Evolutionary conservation across 495 filamentous ascomycete species (phyloP), one percentile per base, ranked within the genome.

Genomic region (Aspergillus avenaceus): DNA sequence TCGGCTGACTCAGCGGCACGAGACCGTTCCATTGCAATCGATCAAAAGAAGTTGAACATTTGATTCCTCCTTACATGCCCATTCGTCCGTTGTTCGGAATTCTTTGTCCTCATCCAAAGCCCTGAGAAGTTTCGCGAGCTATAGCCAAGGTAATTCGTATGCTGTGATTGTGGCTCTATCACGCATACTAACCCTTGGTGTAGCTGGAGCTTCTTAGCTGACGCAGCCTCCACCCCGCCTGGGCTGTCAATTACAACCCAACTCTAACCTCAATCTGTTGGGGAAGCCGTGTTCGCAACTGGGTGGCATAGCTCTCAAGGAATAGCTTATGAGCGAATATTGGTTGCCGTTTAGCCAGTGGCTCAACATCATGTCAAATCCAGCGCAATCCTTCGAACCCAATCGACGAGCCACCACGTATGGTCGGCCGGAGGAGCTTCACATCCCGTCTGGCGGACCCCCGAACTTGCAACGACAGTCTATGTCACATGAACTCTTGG

Each of bases 361-460:
- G 41, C 21, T 43, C 16, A 18, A 28, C 45, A 47, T 40, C 49
- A 75, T 76, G 65, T 70, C 76, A 43, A 78, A 72, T 53, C 67
- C 71, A 22, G 52, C 67, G 34, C 73, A 72, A 53, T 61, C 75
- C 16, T 84, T 76, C 63, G 81, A 82, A 24, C 74, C 75, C 22
- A 70, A 77, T 31, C 74, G 82, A 56, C 73, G 81, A 56, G 62
- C 71, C 41, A 71, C 75, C 31, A 64, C 68, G 11, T 77, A 75
- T 49, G 71, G 65, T 23, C 75, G 83, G 40, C 74, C 79, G 53
- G 88, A 91, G 56, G 89, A 95, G 72, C 77, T 91, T 58, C 88
- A 92, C 68, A 85, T 92, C 52, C 81, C 84, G 34, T 72, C 85
- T 12, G 75, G 78, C 34, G 75, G 56, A 32, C 65, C 74, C 60